Conservation (phyloP, 805 yeast genomes). For the Tetrapisispora arboricola region DNA sequence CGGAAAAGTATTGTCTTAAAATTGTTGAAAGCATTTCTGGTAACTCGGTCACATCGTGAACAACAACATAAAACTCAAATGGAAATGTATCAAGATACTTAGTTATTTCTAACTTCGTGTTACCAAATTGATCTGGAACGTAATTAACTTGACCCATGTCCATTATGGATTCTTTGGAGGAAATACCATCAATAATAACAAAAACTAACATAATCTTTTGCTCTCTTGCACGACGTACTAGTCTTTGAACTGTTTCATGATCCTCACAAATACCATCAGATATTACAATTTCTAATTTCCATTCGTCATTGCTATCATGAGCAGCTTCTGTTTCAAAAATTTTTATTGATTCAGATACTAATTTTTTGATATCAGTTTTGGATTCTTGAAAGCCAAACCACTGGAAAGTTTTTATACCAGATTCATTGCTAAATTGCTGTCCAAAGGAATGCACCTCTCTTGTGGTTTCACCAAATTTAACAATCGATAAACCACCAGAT, state of each 20-base stretch:
- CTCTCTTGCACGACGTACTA: constrained; percentile 87
- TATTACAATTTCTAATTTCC: constrained; percentile 88
- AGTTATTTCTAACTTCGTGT: constrained; percentile 61
- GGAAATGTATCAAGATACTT: constrained; percentile 91
- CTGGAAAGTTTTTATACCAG: constrained; percentile 76
- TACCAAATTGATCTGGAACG: constrained; percentile 58
- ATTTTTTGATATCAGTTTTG: constrained; percentile 68
- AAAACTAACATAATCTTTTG: constrained; percentile 90
- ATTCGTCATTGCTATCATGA: constrained; percentile 50
- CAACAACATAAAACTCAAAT: constrained; percentile 92
- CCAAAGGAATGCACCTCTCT: constrained; percentile 85
- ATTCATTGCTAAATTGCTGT: constrained; percentile 68
- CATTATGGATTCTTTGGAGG: constrained; percentile 73
- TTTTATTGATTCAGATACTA: constrained; percentile 61
- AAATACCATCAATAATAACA: constrained; percentile 85
- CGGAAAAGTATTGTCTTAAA: constrained; percentile 84
- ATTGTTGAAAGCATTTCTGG: constrained; percentile 88
- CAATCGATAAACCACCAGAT: constrained; percentile 85
- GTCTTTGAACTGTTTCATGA: constrained; percentile 68
- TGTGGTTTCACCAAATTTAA: constrained; percentile 79
- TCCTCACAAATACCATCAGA: constrained; percentile 98
- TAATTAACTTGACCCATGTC: constrained; percentile 92
- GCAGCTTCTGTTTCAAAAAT: constrained; percentile 58
- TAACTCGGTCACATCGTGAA: constrained; percentile 74
- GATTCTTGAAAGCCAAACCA: constrained; percentile 88